Conservation (phyloP, 73 alveolate species). For the Symbiodinium pilosum region DNA sequence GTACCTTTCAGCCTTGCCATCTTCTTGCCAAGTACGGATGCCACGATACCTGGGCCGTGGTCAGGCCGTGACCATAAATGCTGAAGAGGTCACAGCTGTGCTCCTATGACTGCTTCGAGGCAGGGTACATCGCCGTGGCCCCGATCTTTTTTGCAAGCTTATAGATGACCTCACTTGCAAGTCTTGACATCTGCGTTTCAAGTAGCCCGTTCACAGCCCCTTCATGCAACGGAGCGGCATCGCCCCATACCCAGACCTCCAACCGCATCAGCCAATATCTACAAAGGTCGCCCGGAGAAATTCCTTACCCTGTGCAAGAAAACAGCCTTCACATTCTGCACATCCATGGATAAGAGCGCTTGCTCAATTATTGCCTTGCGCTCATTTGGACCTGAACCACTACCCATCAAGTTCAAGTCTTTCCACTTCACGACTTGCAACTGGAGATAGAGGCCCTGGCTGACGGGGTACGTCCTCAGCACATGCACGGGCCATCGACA, state of each 20-base stretch:
- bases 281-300: too few relatives aligned
- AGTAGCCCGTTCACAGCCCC: too few relatives aligned
- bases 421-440: not conserved
- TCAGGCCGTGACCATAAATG: too few relatives aligned
- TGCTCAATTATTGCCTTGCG: slow-evolving; percentile 55
- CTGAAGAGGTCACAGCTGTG: too few relatives aligned
- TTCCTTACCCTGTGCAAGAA: too few relatives aligned
- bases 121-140: slow-evolving; percentile 37
- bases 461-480: slow-evolving; percentile 58
- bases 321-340: slow-evolving; percentile 23
- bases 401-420: not conserved
- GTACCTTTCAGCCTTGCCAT: slow-evolving; percentile 61
- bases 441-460: not conserved
- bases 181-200: too few relatives aligned
- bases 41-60: slow-evolving; percentile 33
- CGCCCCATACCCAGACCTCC: slow-evolving; percentile 84
- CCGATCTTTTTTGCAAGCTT: slow-evolving; percentile 43
- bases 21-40: slow-evolving; percentile 46
- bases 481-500: not conserved
- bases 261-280: not conserved
- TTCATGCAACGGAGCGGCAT: not conserved
- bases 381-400: slow-evolving; percentile 31
- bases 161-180: slow-evolving; percentile 33
- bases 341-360: slow-evolving; percentile 27
- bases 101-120: too few relatives aligned